Base-by-base conservation (phyloP, 225 moss, liverwort and hornwort genomes). In the Polytrichum commune region DNA sequence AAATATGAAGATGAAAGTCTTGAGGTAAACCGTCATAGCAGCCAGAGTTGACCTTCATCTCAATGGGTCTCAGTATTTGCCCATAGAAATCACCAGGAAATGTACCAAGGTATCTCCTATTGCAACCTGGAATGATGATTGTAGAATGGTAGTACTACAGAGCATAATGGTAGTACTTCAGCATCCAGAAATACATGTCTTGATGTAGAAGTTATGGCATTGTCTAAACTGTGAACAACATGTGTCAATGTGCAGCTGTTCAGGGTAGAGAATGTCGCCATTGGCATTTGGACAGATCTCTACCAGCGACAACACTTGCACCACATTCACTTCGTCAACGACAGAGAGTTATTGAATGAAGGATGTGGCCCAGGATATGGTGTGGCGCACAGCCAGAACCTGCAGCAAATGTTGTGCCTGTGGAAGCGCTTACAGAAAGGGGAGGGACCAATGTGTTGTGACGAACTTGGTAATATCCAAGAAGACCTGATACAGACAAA, bases 181-280 rank as follows among this genome's bases (percentile, higher is more conserved):
- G 46, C 13, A 46, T 13, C 13, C 46, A 46, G 10, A 16, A 16
- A 46, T 16, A 13, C 46, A 16, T 46, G 13, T 46, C 46, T 16
- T 46, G 46, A 46, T 46, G 46, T 46, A 46, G 46, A 46, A 46
- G 13, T 46, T 1, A 46, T 13, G 46, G 46, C 46, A 46, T 46
- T 46, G 46, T 46, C 46, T 46, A 46, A 46, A 46, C 13, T 46
- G 10, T 46, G 46, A 16, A 46, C 32, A 32, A 32, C 46, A 46
- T 67, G 46, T 46, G 55, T 63, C 20, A 7, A 33, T 69, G 78
- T 65, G 73, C 78, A 78, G 78, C 78, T 78, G 55, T 65, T 73
- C 56, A 65, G 58, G 65, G 57, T 78, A 35, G 78, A 78, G 23
- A 74, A 69, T 46, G 73, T 78, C 1, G 73, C 78, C 30, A 78